Evolutionary conservation across 129 eudicot species (phyloP).

Genomic region (Heracleum sosnowskyi): DNA sequence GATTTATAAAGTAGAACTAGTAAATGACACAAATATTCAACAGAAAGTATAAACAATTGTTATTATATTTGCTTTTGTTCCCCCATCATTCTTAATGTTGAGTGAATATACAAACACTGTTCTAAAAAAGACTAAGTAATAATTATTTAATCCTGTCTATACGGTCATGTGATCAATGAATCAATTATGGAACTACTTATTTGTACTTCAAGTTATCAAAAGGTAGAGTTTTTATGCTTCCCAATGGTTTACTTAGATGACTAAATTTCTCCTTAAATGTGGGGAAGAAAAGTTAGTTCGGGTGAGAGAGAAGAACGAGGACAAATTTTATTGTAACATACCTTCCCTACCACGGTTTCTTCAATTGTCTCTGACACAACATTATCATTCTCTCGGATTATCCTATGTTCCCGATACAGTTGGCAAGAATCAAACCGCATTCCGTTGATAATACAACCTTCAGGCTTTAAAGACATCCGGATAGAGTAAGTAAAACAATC

Average conservation of each 20-base stretch:
- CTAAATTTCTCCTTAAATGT: background rate
- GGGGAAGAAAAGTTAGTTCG: background rate
- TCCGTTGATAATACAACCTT: conserved; percentile 58
- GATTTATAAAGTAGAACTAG: background rate
- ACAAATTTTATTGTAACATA: conserved; percentile 1
- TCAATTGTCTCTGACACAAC: conserved; percentile 37
- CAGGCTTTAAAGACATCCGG: conserved; percentile 70
- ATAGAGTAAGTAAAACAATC: conserved; percentile 67
- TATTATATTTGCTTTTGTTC: no score
- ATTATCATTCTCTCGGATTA: conserved; percentile 42
- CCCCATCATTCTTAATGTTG: background rate
- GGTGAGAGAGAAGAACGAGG: no score
- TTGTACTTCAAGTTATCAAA: background rate
- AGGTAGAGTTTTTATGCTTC: background rate
- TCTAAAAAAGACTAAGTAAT: background rate
- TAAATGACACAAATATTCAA: no score
- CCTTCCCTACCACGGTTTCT: conserved; percentile 87
- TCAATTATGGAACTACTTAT: background rate
- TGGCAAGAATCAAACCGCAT: conserved; percentile 57
- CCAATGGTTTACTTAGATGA: background rate
- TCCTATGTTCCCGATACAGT: conserved; percentile 70
- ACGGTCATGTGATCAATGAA: background rate
- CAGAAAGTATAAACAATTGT: no score
- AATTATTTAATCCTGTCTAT: background rate
- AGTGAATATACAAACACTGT: background rate